Evolutionary conservation across 148 eudicot genomes (phyloP).

Genomic region (Salicornia ramosissima): DNA sequence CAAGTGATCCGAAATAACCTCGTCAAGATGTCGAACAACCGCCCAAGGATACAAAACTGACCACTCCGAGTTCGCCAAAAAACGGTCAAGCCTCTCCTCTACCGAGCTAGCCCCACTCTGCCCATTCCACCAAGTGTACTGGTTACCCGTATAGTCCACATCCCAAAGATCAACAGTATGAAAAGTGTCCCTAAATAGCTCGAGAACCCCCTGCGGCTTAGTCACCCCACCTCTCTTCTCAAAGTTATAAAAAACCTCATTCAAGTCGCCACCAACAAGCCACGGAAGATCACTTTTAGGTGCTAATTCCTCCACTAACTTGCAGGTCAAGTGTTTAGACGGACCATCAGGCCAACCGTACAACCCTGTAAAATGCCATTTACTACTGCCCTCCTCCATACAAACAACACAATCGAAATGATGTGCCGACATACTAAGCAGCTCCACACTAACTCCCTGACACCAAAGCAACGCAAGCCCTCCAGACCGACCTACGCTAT

Average conservation of each 20-base stretch:
- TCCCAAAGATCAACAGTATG: not conserved
- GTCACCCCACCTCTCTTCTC: not conserved
- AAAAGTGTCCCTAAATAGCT: not conserved
- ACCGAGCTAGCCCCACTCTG: not conserved
- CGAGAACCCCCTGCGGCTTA: not conserved
- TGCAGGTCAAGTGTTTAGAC: not conserved
- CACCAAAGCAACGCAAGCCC: not conserved
- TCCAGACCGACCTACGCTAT: not conserved
- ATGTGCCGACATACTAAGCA: not conserved
- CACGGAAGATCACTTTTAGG: not conserved
- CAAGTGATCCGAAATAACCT: not conserved
- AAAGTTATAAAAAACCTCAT: too few species aligned
- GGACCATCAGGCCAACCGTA: not conserved
- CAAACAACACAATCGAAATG: not conserved
- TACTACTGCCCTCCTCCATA: not conserved
- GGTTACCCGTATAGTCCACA: not conserved
- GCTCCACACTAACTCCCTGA: not conserved
- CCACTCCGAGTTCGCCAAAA: not conserved
- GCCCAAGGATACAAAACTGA: not conserved
- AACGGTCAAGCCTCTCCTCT: not conserved
- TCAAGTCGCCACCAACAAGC: too few species aligned
- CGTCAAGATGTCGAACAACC: not conserved
- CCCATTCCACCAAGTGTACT: not conserved
- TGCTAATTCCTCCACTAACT: not conserved
- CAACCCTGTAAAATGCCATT: not conserved